Evolutionary conservation across 441 rosid genomes (phyloP).

Genomic region (Populus hybrid): DNA sequence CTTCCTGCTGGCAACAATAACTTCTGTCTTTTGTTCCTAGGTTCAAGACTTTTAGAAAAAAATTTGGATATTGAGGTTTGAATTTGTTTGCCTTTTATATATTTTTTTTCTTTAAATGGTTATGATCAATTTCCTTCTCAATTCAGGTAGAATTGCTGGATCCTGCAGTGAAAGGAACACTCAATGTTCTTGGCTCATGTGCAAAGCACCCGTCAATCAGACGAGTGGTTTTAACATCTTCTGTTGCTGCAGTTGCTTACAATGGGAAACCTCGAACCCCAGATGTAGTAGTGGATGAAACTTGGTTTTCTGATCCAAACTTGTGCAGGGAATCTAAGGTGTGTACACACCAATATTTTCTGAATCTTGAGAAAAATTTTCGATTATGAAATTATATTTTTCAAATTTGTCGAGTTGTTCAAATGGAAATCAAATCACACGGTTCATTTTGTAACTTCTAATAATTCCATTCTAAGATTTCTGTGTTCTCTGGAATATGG

Average conservation of each 20-base stretch:
- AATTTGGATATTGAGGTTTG: neutral
- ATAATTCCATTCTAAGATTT: neutral
- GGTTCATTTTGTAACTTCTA: neutral
- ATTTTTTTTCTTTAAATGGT: neutral
- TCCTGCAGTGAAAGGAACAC: constrained; percentile 89
- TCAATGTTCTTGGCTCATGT: constrained; percentile 79
- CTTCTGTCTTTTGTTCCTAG: neutral
- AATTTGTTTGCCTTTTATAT: neutral
- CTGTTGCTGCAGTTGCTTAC: constrained; percentile 73
- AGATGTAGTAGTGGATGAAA: constrained; percentile 74
- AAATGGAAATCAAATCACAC: neutral
- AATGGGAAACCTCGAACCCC: constrained; percentile 70
- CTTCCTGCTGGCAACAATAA: neutral
- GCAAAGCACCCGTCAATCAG: constrained; percentile 59
- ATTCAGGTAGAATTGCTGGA: constrained; percentile 74
- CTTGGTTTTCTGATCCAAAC: constrained; percentile 75
- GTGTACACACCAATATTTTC: neutral
- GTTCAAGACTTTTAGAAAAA: neutral
- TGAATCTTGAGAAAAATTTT: neutral
- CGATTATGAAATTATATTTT: neutral
- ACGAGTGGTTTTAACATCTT: constrained; percentile 81
- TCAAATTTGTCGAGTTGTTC: neutral
- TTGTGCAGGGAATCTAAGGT: constrained; percentile 66
- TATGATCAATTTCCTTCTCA: constrained; percentile 1
- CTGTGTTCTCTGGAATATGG: neutral